These are phyloP conservation scores for Ceratocystis albifundus DNA, from an alignment of 2,329 filamentous ascomycete species.

Conservation along the genomic window DNA sequence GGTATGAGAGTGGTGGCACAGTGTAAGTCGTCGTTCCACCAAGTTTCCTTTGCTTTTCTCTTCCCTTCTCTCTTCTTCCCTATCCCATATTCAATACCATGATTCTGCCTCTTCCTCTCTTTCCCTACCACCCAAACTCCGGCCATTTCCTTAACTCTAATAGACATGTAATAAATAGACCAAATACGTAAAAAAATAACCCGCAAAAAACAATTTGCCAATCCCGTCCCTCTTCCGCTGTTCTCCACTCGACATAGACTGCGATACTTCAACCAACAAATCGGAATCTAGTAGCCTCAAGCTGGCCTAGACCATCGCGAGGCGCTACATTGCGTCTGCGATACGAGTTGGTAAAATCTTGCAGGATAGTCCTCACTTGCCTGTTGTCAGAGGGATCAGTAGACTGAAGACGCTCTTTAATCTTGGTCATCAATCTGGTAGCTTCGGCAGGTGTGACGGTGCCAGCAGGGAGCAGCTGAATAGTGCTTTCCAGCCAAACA, in stretches of 20 bases:
- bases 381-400: constrained; percentile 51
- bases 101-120: constrained; percentile 1
- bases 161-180: constrained; percentile 15
- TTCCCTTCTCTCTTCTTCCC: neutral
- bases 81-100: neutral
- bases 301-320: constrained; percentile 72
- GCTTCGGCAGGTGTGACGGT: constrained; percentile 71
- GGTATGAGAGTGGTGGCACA: neutral
- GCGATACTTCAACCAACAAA: constrained; percentile 41
- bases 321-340: constrained; percentile 91
- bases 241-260: neutral
- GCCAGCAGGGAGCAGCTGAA: constrained; percentile 71
- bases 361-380: constrained; percentile 72
- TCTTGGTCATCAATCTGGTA: constrained; percentile 66
- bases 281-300: constrained; percentile 79
- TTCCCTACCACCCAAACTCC: constrained; percentile 12
- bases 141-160: constrained; percentile 15
- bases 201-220: constrained; percentile 21
- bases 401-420: constrained; percentile 62
- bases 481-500: constrained; percentile 70
- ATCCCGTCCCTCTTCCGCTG: neutral
- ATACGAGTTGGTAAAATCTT: constrained; percentile 95
- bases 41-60: neutral
- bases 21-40: neutral
- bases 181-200: constrained; percentile 12